These are phyloP conservation scores for Sporothrix protearum DNA, from an alignment of 2,329 filamentous ascomycete genomes.

Conservation along the genomic window DNA sequence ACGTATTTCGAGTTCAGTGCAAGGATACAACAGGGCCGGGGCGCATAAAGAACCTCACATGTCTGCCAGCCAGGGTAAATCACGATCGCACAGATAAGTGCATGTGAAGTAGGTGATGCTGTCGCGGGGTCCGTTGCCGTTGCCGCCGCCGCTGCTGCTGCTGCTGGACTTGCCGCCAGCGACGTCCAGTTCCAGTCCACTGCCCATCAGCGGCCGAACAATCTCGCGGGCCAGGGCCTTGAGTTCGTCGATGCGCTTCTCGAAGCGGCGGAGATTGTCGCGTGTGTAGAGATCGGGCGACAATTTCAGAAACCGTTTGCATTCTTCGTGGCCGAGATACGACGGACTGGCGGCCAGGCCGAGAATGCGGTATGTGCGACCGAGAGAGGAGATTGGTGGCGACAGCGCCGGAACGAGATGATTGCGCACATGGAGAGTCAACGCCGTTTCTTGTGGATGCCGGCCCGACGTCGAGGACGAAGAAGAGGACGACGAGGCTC, in stretches of 20 bases:
- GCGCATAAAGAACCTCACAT: slow-evolving; percentile 12
- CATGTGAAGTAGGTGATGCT: slow-evolving; percentile 51
- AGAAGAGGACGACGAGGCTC: slow-evolving; percentile 30
- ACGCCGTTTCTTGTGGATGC: slow-evolving; percentile 3
- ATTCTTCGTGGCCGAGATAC: slow-evolving; percentile 80
- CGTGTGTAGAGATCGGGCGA: slow-evolving; percentile 77
- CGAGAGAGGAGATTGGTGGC: slow-evolving; percentile 56
- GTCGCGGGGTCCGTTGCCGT: slow-evolving; percentile 37
- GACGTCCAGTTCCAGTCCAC: slow-evolving; percentile 76
- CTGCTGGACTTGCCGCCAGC: slow-evolving; percentile 41
- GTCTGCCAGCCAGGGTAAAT: slow-evolving; percentile 49
- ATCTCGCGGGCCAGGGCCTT: slow-evolving; percentile 78
- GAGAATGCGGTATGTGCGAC: slow-evolving; percentile 73
- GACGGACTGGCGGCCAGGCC: slow-evolving; percentile 58
- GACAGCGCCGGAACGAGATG: slow-evolving; percentile 36
- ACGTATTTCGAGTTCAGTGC: neutral
- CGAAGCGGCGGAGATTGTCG: slow-evolving; percentile 81
- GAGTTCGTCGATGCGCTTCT: slow-evolving; percentile 82
- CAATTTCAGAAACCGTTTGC: slow-evolving; percentile 84
- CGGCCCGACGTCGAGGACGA: slow-evolving; percentile 17
- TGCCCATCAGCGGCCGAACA: slow-evolving; percentile 81
- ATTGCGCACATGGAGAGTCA: slow-evolving; percentile 29
- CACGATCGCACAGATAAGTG: slow-evolving; percentile 46
- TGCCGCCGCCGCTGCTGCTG: slow-evolving; percentile 40
- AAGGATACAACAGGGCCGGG: neutral